phyloP scores from a whole-genome alignment of 495 filamentous ascomycete genomes.

The Aspergillus kassunensis region DNA sequence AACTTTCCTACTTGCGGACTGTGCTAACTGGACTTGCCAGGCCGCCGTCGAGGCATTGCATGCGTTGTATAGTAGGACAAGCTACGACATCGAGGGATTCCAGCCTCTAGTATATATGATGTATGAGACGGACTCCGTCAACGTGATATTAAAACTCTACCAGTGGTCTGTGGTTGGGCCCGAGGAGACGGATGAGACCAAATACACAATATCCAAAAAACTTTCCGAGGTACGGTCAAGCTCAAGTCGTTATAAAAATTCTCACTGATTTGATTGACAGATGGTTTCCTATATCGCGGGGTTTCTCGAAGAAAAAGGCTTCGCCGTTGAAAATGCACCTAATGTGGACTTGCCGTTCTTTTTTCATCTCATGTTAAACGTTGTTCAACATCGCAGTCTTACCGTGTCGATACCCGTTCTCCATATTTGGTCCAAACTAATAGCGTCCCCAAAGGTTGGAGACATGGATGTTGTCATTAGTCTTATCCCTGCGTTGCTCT shows the following conservation, averaged over 20 bases:
- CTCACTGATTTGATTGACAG: conserved; percentile 37
- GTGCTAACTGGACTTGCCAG: conserved; percentile 40
- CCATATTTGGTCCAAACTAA: conserved; percentile 80
- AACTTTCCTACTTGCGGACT: not conserved
- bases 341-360: conserved; percentile 69
- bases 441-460: conserved; percentile 61
- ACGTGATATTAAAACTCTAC: conserved; percentile 70
- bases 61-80: conserved; percentile 70
- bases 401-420: conserved; percentile 88
- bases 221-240: conserved; percentile 71
- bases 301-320: conserved; percentile 73
- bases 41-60: conserved; percentile 81
- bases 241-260: not conserved
- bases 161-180: conserved; percentile 79
- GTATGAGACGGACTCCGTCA: conserved; percentile 65
- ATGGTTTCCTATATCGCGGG: conserved; percentile 80
- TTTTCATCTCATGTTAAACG: conserved; percentile 70
- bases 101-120: conserved; percentile 72
- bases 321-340: conserved; percentile 46
- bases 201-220: conserved; percentile 88
- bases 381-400: conserved; percentile 81
- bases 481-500: conserved; percentile 70
- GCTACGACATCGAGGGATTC: conserved; percentile 76
- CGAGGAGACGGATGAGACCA: conserved; percentile 79
- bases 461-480: conserved; percentile 62